Evolutionary conservation across 1,139 yeast species (phyloP).

Genomic region (Taphrina wiesneri): DNA sequence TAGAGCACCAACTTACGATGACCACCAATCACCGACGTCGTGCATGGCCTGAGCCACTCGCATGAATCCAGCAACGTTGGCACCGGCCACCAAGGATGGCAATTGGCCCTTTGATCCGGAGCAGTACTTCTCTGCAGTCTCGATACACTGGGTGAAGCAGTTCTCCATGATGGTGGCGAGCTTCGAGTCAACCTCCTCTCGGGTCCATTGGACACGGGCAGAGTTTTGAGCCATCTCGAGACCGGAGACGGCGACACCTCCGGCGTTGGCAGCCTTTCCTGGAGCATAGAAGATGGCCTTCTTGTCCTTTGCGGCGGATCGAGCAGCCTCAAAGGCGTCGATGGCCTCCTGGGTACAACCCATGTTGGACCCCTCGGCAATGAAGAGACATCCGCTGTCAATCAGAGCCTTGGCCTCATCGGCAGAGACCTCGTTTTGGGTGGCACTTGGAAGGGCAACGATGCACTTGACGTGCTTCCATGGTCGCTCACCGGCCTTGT

Average conservation of each 20-base stretch:
- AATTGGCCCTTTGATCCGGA: slow-evolving; percentile 65
- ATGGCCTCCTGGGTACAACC: slow-evolving; percentile 98
- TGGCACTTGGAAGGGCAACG: slow-evolving; percentile 96
- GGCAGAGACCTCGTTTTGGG: slow-evolving; percentile 96
- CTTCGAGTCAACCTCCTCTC: slow-evolving; percentile 83
- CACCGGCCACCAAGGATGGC: slow-evolving; percentile 97
- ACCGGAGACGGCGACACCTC: slow-evolving; percentile 99
- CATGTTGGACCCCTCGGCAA: slow-evolving; percentile 99
- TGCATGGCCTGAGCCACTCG: slow-evolving; percentile 98
- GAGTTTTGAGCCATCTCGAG: slow-evolving; percentile 99
- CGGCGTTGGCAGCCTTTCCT: slow-evolving; percentile 99
- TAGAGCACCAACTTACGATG: background rate
- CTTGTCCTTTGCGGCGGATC: slow-evolving; percentile 35
- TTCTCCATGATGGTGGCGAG: slow-evolving; percentile 88
- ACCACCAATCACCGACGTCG: slow-evolving; percentile 82
- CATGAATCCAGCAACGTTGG: slow-evolving; percentile 97
- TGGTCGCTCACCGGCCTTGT: slow-evolving; percentile 92
- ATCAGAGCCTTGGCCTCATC: slow-evolving; percentile 94
- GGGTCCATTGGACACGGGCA: slow-evolving; percentile 82
- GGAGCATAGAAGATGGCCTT: slow-evolving; percentile 94
- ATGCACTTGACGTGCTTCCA: slow-evolving; percentile 91
- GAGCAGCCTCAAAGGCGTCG: slow-evolving; percentile 76
- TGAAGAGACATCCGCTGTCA: slow-evolving; percentile 85
- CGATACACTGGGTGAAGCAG: slow-evolving; percentile 90
- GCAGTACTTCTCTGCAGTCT: slow-evolving; percentile 78